phyloP scores from a whole-genome alignment of 352 stramenopile genomes.

The Phytophthora palmivora region DNA sequence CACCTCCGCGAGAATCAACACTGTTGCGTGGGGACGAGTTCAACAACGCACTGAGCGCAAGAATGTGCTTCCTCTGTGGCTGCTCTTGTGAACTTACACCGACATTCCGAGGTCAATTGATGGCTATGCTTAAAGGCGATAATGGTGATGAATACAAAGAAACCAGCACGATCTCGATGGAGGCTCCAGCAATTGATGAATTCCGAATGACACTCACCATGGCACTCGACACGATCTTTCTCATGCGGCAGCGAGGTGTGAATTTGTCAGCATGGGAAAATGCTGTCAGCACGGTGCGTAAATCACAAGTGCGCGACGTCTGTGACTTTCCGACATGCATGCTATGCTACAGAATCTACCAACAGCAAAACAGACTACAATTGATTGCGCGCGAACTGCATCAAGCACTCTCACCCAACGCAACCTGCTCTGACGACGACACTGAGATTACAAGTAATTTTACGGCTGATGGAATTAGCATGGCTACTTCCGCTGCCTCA shows the following conservation, averaged over 20 bases:
- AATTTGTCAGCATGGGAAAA: conserved; percentile 64
- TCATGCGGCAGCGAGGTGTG: conserved; percentile 69
- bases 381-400: conserved; percentile 56
- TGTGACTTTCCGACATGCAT: conserved; percentile 73
- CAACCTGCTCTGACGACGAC: not conserved
- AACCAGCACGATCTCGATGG: conserved; percentile 11
- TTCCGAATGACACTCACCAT: conserved; percentile 87
- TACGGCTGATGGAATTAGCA: conserved; percentile 8
- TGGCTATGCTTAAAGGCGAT: conserved; percentile 40
- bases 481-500: conserved; percentile 25
- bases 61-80: conserved; percentile 65
- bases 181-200: conserved; percentile 41
- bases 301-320: conserved; percentile 39
- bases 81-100: conserved; percentile 56
- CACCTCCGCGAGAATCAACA: conserved; percentile 6
- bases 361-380: conserved; percentile 65
- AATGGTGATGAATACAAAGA: conserved; percentile 23
- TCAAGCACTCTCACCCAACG: conserved; percentile 13
- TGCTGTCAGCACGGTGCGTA: conserved; percentile 49
- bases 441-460: not conserved
- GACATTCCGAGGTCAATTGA: conserved; percentile 49
- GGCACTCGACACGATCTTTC: conserved; percentile 70
- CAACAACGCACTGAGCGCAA: conserved; percentile 23
- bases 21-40: conserved; percentile 18
- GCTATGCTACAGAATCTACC: conserved; percentile 82